Evolutionary conservation across 306 rosid genomes (phyloP), one percentile per base, ranked within the genome.

Genomic region (Prunus persica): DNA sequence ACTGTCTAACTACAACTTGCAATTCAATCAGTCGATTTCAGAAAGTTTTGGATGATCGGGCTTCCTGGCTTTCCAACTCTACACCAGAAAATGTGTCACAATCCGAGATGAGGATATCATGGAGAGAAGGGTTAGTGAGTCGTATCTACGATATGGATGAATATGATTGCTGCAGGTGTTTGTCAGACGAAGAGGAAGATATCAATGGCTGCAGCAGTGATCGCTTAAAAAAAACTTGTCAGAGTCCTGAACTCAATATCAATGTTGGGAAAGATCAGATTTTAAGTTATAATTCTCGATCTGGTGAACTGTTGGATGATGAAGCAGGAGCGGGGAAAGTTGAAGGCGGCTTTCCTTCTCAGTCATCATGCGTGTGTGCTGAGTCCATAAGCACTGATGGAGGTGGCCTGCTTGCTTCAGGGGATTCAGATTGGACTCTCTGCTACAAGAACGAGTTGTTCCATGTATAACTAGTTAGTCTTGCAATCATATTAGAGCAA

Each of bases 101-200:
- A 78, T 89, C 93, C 50, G 88, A 87, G 68, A 80, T 83, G 86
- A 88, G 90, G 79, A 84, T 84, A 82, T 91, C 98, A 13, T 91
- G 96, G 97, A 86, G 88, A 76, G 97, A 91, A 71, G 94, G 90
- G 18, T 76, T 84, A 73, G 75, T 77, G 70, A 89, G 89, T 83
- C 96, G 80, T 64, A 84, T 82, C 38, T 67, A 79, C 19, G 91
- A 91, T 62, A 77, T 81, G 78, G 94, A 88, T 75, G 96, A 91
- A 25, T 79, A 85, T 41, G 98, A 91, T 76, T 69, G 81, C 75
- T 93, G 97, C 86, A 88, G 87, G 80, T 90, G 92, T 82, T 85
- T 91, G 77, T 93, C 97, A 62, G 98, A 89, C 67, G 96, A 89
- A 73, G 98, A 92, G 69, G 87, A 84, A 70, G 84, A 84, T 61